Evolutionary conservation across 176 grass and related monocot species (phyloP).

Genomic region (Eragrostis curvula): DNA sequence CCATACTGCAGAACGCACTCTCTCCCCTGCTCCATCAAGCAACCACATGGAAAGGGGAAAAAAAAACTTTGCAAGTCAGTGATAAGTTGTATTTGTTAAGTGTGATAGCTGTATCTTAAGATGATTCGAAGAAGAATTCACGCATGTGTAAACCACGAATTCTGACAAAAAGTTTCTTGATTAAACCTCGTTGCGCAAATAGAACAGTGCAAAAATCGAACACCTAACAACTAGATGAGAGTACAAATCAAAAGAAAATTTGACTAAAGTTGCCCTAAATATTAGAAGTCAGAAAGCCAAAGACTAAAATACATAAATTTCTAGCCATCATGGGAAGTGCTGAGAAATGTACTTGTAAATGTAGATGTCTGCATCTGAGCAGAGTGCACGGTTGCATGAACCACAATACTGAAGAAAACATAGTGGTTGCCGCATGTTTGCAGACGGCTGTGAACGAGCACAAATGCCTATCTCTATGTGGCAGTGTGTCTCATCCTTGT

Average conservation of each 20-base stretch:
- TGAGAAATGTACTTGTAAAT: conserved; percentile 30
- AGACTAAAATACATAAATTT: not conserved
- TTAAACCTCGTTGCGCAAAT: not conserved
- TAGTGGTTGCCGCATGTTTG: conserved; percentile 7
- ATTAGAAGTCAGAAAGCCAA: no score
- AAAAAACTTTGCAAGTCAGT: no score
- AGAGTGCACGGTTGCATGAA: conserved; percentile 10
- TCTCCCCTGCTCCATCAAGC: no score
- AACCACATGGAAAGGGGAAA: no score
- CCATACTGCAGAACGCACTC: no score
- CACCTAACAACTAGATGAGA: not conserved
- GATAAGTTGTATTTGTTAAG: no score
- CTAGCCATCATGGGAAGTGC: not conserved
- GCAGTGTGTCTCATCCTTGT: not conserved
- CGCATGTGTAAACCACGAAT: not conserved
- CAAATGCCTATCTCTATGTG: not conserved
- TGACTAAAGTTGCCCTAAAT: no score
- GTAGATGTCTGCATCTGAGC: conserved; percentile 21
- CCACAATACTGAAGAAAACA: conserved; percentile 20
- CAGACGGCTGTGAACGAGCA: not conserved
- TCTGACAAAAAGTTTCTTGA: not conserved
- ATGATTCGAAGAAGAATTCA: no score
- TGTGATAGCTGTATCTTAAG: no score
- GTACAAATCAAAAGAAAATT: not conserved
- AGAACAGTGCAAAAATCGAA: not conserved